Conservation (phyloP, 1,284 basidiomycete species). For the Hortiboletus rubellus region DNA sequence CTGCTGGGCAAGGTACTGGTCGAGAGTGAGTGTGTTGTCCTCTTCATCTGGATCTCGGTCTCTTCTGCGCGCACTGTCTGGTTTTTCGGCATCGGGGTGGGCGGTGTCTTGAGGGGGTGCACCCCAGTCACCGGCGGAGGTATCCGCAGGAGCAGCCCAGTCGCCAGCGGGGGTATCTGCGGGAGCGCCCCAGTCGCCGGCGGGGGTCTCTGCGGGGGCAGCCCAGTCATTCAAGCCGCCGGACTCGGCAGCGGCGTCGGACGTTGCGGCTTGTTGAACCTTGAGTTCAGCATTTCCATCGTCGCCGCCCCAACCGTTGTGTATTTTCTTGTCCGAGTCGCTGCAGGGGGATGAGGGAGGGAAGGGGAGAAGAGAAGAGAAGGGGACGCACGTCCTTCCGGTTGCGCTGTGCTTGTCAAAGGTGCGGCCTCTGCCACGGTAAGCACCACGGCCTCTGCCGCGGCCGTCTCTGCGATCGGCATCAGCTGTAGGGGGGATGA, state of each 20-base stretch:
- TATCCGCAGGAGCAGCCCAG: slow-evolving; percentile 41
- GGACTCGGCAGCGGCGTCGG: slow-evolving; percentile 54
- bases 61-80: slow-evolving; percentile 43
- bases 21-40: slow-evolving; percentile 88
- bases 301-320: slow-evolving; percentile 90
- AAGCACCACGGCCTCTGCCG: slow-evolving; percentile 46
- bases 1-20: slow-evolving; percentile 79
- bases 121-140: slow-evolving; percentile 41
- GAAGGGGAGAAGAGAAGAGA: neutral
- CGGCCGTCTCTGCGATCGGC: slow-evolving; percentile 47
- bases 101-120: slow-evolving; percentile 36
- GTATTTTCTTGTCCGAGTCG: slow-evolving; percentile 90
- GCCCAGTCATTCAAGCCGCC: slow-evolving; percentile 46
- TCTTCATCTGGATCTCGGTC: slow-evolving; percentile 77
- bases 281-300: slow-evolving; percentile 79
- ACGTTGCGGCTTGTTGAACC: slow-evolving; percentile 67
- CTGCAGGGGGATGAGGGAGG: slow-evolving; percentile 37
- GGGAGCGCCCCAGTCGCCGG: no score
- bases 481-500: slow-evolving; percentile 44
- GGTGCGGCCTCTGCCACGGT: slow-evolving; percentile 65
- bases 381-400: slow-evolving; percentile 69
- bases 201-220: slow-evolving; percentile 24
- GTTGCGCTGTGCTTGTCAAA: slow-evolving; percentile 84
- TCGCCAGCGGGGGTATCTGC: slow-evolving; percentile 33
- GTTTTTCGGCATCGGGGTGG: slow-evolving; percentile 41